A percentile compares a stretch with the other conserved stretches of the same genome.
phyloP scores from a whole-genome alignment of 352 stramenopile species.

The Globisporangium rhizosaccharum region DNA sequence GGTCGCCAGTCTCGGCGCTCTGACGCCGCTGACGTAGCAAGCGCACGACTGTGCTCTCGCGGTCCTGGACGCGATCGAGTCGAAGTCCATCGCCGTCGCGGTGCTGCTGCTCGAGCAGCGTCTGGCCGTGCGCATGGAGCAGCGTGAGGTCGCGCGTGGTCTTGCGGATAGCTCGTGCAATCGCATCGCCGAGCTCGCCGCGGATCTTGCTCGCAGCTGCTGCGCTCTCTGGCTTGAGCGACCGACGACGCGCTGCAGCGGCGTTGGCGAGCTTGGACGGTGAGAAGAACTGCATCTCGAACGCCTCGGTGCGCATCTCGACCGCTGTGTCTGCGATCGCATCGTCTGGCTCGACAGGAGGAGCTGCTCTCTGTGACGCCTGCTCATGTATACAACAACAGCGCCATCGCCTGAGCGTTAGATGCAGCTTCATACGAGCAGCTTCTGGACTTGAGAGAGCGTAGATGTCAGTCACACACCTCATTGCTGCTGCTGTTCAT shows the following conservation, averaged over 20 bases:
- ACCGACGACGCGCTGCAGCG: constrained; percentile 9
- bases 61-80: constrained; percentile 40
- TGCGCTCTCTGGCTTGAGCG: constrained; percentile 14
- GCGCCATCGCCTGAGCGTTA: not conserved
- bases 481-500: too few relatives aligned
- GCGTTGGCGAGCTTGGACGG: constrained; percentile 26
- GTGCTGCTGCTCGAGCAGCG: constrained; percentile 31
- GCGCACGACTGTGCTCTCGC: constrained; percentile 32
- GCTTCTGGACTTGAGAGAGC: too few relatives aligned
- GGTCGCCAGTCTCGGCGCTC: not conserved
- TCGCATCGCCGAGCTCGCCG: constrained; percentile 43
- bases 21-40: constrained; percentile 7
- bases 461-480: too few relatives aligned
- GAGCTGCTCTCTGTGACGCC: constrained; percentile 3
- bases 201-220: constrained; percentile 39
- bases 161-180: constrained; percentile 48
- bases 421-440: too few relatives aligned
- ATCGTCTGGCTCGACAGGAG: constrained; percentile 21
- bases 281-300: constrained; percentile 52
- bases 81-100: constrained; percentile 6
- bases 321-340: constrained; percentile 52
- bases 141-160: constrained; percentile 57
- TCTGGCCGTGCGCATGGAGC: constrained; percentile 44
- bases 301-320: constrained; percentile 51
- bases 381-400: not conserved